Conservation (phyloP, 306 rosid genomes). For the Erythrophleum fordii region DNA sequence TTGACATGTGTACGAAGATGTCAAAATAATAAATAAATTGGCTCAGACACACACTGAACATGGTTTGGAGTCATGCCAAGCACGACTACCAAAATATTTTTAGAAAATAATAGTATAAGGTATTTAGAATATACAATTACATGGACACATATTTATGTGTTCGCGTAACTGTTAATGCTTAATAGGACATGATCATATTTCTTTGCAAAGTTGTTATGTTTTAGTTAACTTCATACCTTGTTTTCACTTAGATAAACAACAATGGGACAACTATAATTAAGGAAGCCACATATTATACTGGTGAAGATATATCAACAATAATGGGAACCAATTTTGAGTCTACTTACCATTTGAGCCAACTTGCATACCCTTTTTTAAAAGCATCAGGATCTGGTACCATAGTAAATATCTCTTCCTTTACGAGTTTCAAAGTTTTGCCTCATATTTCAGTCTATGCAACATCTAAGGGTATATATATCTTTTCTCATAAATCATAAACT, state of each 20-base stretch:
- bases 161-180: no score
- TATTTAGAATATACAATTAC: no score
- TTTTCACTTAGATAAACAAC: constrained; percentile 47
- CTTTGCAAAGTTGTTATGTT: not conserved
- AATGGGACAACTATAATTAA: constrained; percentile 10
- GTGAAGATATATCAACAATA: constrained; percentile 29
- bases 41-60: not conserved
- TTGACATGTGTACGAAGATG: not conserved
- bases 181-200: not conserved
- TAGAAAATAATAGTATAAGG: no score
- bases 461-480: constrained; percentile 53
- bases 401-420: constrained; percentile 36
- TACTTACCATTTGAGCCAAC: no score
- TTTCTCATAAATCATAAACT: no score
- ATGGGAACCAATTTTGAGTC: constrained; percentile 9
- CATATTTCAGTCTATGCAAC: constrained; percentile 48
- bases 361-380: not conserved
- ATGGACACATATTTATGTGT: no score
- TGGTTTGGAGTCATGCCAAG: no score
- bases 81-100: no score
- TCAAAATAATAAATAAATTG: no score
- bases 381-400: not conserved
- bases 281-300: constrained; percentile 14
- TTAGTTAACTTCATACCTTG: no score
- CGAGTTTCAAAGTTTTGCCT: constrained; percentile 46